These are phyloP conservation scores for Metarhizium sp. DNA, from an alignment of 2,329 filamentous ascomycete genomes.

Conservation along the genomic window DNA sequence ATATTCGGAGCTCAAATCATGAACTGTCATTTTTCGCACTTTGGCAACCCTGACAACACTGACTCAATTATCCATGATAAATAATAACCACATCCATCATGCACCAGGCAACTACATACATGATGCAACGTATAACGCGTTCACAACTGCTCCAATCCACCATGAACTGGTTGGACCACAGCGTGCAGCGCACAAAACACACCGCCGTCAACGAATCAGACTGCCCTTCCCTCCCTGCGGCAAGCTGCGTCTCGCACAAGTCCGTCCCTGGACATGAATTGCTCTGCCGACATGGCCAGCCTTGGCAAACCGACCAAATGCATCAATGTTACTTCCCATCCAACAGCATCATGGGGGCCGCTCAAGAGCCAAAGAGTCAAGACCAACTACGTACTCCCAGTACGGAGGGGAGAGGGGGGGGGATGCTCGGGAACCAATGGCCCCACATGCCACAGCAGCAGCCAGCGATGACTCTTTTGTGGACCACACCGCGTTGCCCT, in stretches of 20 bases:
- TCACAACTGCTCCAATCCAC: not conserved
- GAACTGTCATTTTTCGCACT: too few relatives aligned
- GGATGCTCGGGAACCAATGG: not conserved
- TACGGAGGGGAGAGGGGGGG: too few relatives aligned
- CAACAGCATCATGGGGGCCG: too few relatives aligned
- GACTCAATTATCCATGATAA: not conserved
- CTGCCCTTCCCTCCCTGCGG: not conserved
- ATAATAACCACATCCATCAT: not conserved
- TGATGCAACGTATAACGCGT: not conserved
- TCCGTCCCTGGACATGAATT: not conserved
- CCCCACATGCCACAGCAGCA: constrained; percentile 5
- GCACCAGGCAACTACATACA: not conserved
- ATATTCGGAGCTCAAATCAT: not conserved
- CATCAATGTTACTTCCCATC: too few relatives aligned
- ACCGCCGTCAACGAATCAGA: constrained; percentile 1
- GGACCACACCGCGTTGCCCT: constrained; percentile 13
- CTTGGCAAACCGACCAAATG: too few relatives aligned
- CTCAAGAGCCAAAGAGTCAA: too few relatives aligned
- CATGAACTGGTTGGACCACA: not conserved
- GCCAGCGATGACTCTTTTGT: not conserved
- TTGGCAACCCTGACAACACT: not conserved
- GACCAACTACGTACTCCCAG: too few relatives aligned
- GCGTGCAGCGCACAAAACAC: constrained; percentile 1
- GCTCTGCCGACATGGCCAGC: not conserved
- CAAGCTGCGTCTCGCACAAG: not conserved